Conservation (phyloP, 169 alveolate genomes). For the Cryptosporidium sp. region DNA sequence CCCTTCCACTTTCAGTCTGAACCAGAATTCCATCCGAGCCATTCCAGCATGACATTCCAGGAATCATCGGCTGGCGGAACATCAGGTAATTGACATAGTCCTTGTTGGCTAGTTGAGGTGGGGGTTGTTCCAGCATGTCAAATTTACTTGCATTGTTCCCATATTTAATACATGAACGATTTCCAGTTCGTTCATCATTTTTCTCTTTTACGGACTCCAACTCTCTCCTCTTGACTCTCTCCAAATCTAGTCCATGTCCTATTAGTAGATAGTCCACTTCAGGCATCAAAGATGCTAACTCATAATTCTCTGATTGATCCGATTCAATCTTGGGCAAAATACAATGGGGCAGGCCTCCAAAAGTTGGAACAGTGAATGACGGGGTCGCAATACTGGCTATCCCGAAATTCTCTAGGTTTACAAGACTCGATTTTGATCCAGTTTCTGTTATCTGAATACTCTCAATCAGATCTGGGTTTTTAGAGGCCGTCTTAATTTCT, state of each 20-base stretch:
- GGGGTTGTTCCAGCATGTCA: constrained; percentile 27
- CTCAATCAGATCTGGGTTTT: not conserved
- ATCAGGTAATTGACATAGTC: constrained; percentile 40
- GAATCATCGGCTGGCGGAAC: constrained; percentile 46
- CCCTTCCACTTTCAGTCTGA: constrained; percentile 47
- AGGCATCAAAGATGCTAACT: constrained; percentile 25
- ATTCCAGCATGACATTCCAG: constrained; percentile 54
- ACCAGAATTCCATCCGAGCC: constrained; percentile 33
- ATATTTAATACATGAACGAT: not conserved
- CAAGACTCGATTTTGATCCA: not conserved
- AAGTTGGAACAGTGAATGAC: constrained; percentile 56
- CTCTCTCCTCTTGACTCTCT: constrained; percentile 17
- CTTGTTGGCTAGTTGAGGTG: constrained; percentile 46
- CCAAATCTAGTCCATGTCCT: constrained; percentile 29
- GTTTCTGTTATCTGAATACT: not conserved
- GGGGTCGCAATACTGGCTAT: constrained; percentile 31
- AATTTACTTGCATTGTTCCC: constrained; percentile 1
- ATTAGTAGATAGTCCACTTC: constrained; percentile 40
- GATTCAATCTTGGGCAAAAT: constrained; percentile 44
- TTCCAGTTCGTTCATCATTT: not conserved
- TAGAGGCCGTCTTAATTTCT: not conserved
- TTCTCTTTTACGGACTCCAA: not conserved
- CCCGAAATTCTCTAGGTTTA: not conserved
- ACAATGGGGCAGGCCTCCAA: constrained; percentile 46
- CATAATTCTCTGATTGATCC: not conserved